Conservation (phyloP, 2,329 filamentous ascomycete species). For the Xylariales sp. region DNA sequence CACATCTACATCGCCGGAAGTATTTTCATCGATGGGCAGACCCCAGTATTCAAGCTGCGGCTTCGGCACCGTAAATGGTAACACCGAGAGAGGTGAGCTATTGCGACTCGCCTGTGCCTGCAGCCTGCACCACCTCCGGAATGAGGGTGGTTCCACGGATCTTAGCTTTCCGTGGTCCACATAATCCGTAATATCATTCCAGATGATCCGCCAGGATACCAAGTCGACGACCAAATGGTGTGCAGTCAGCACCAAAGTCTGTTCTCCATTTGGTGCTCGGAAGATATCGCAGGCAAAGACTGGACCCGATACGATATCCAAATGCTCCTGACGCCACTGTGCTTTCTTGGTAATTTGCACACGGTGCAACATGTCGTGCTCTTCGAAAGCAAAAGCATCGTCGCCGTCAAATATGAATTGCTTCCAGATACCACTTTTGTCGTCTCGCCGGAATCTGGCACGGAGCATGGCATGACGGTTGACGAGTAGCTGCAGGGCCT, state of each 20-base stretch:
- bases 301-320: slow-evolving; percentile 18
- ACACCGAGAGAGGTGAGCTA: slow-evolving; percentile 1
- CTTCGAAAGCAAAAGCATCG: no score
- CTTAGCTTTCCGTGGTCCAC: no score
- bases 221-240: slow-evolving; percentile 39
- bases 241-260: slow-evolving; percentile 25
- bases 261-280: slow-evolving; percentile 10
- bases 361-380: no score
- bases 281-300: slow-evolving; percentile 20
- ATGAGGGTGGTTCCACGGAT: slow-evolving; percentile 18
- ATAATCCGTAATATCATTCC: slow-evolving; percentile 37
- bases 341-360: no score
- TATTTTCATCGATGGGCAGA: slow-evolving; percentile 1
- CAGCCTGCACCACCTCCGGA: slow-evolving; percentile 30
- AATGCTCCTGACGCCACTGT: slow-evolving; percentile 7
- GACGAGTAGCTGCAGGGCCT: slow-evolving; percentile 2
- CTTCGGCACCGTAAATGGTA: slow-evolving; percentile 3
- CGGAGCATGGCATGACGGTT: slow-evolving; percentile 23
- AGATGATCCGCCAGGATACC: slow-evolving; percentile 39
- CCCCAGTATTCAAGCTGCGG: slow-evolving; percentile 3
- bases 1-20: slow-evolving; percentile 4
- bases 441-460: slow-evolving; percentile 20
- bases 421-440: neutral
- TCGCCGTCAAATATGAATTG: no score
- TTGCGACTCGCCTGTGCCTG: slow-evolving; percentile 1